These are phyloP conservation scores for Nicotiana sylvestris DNA, from an alignment of 257 asterid genomes.

Conservation along the genomic window DNA sequence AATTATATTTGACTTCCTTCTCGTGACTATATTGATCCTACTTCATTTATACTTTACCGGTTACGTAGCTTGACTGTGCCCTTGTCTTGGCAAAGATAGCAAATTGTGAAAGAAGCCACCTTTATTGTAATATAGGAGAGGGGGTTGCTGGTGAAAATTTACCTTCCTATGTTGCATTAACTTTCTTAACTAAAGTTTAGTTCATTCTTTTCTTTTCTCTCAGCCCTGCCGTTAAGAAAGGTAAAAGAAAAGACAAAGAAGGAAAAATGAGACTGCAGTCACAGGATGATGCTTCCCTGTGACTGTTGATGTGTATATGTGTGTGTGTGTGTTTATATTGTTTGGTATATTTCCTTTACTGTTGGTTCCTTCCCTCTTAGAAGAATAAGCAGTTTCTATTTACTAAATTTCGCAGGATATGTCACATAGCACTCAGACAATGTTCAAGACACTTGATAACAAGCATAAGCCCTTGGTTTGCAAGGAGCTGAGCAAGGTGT, in stretches of 20 bases:
- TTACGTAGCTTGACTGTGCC: not conserved
- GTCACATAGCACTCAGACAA: conserved; percentile 58
- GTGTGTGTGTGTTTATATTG: not conserved
- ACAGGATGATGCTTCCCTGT: not conserved
- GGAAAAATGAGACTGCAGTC: not conserved
- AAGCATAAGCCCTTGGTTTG: conserved; percentile 70
- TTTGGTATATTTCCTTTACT: not conserved
- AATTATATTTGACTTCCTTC: not conserved
- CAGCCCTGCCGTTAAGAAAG: not conserved
- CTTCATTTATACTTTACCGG: not conserved
- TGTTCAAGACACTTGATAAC: conserved; percentile 68
- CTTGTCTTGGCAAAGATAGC: not conserved
- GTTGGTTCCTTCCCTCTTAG: conserved; percentile 9
- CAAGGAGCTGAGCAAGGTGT: conserved; percentile 73
- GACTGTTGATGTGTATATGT: not conserved
- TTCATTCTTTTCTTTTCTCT: not conserved
- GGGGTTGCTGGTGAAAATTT: not conserved
- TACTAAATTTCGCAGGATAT: conserved; percentile 56
- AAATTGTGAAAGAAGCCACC: not conserved
- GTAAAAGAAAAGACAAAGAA: not conserved
- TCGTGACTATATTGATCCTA: not conserved
- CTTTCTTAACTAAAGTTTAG: not conserved
- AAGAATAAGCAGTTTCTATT: not conserved
- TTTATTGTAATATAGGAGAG: not conserved
- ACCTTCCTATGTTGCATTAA: not conserved